Evolutionary conservation across 1,284 basidiomycete species (phyloP).

Genomic region (Paramarasmius palmivorus): DNA sequence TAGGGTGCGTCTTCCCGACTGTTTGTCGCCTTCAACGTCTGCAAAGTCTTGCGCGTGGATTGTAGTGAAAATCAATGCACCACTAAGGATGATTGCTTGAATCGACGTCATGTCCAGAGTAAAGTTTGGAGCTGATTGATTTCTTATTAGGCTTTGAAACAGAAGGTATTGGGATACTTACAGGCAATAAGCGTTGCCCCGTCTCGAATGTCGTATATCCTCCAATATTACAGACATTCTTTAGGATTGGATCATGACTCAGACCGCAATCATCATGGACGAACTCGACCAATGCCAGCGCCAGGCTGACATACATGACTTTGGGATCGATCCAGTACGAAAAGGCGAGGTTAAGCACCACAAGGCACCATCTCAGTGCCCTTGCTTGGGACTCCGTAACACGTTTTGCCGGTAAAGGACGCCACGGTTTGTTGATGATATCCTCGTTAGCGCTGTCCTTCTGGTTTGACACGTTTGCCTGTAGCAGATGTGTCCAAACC

Average conservation of each 20-base stretch:
- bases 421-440: conserved; percentile 31
- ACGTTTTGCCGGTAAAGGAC: conserved; percentile 33
- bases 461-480: conserved; percentile 37
- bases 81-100: conserved; percentile 27
- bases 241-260: conserved; percentile 25
- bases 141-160: conserved; percentile 6
- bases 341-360: conserved; percentile 23
- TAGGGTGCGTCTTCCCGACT: conserved; percentile 30
- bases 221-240: conserved; percentile 31
- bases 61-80: conserved; percentile 32
- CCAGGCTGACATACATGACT: conserved; percentile 23
- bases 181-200: conserved; percentile 27
- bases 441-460: conserved; percentile 29
- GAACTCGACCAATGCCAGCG: conserved; percentile 26
- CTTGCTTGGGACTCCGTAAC: conserved; percentile 24
- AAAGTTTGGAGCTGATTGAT: neutral
- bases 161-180: conserved; percentile 19
- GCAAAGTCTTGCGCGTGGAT: conserved; percentile 34
- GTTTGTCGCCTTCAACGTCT: conserved; percentile 32
- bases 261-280: conserved; percentile 30
- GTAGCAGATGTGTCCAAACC: conserved; percentile 35
- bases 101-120: conserved; percentile 20
- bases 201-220: conserved; percentile 35
- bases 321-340: conserved; percentile 23
- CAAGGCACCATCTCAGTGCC: conserved; percentile 28